phyloP scores from a whole-genome alignment of 257 asterid genomes.

The Scutellaria minor region DNA sequence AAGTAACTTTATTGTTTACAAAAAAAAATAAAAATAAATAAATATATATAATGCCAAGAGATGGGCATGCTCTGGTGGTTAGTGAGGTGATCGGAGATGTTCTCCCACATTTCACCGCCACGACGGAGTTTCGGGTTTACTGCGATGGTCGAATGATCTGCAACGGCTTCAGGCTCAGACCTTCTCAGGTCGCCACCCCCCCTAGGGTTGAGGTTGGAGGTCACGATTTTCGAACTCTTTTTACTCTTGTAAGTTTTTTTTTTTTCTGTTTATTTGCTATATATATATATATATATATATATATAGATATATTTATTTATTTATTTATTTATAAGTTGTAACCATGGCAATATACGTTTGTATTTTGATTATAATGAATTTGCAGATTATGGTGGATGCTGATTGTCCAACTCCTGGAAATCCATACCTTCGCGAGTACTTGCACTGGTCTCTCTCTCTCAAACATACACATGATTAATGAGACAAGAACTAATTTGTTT shows the following conservation, averaged over 20 bases:
- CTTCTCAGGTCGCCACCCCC: constrained; percentile 35
- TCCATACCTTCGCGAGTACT: constrained; percentile 50
- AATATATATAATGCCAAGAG: constrained; percentile 28
- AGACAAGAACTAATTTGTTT: too few species aligned
- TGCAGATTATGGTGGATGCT: constrained; percentile 43
- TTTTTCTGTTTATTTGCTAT: background rate
- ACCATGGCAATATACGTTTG: too few species aligned
- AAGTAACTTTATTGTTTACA: too few species aligned
- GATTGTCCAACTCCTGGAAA: constrained; percentile 62
- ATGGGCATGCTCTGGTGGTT: constrained; percentile 29
- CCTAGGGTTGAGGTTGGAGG: constrained; percentile 47
- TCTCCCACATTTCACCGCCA: constrained; percentile 26
- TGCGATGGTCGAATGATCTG: constrained; percentile 18
- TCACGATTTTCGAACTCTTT: constrained; percentile 37
- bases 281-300: too few species aligned
- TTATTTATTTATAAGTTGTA: too few species aligned
- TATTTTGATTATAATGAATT: background rate
- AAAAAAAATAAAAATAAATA: too few species aligned
- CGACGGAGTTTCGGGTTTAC: constrained; percentile 27
- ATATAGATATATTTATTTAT: too few species aligned
- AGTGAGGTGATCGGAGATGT: constrained; percentile 39
- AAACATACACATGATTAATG: too few species aligned
- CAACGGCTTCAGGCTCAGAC: constrained; percentile 38
- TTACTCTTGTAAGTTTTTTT: constrained; percentile 42
- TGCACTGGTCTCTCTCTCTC: constrained; percentile 47